A percentile compares a stretch with the other conserved stretches of the same genome.
Conservation (phyloP, 208 protist genomes). For the Leishmania aethiopica region DNA sequence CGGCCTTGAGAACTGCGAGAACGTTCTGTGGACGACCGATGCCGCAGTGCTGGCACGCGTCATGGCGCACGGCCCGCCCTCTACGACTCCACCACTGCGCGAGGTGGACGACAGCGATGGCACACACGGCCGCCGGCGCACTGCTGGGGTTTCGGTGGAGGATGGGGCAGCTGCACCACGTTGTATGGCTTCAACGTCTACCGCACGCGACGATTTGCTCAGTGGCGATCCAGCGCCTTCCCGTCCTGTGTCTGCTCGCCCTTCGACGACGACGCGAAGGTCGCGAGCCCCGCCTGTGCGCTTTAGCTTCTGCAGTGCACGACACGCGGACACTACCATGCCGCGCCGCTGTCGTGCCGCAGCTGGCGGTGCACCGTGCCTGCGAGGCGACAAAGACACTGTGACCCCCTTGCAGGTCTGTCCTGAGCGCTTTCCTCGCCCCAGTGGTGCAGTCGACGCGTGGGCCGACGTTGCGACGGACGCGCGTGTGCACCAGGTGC, state of each 20-base stretch:
- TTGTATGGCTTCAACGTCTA: not conserved
- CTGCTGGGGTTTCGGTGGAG: not conserved
- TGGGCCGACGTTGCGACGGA: not conserved
- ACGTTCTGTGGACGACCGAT: conserved; percentile 74
- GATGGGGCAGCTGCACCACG: not conserved
- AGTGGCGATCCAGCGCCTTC: not conserved
- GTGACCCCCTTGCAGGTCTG: not conserved
- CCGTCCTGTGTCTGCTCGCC: not conserved
- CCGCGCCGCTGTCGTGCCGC: not conserved
- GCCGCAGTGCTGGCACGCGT: conserved; percentile 35
- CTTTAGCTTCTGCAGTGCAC: conserved; percentile 2
- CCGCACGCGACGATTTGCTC: not conserved
- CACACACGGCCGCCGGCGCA: not conserved
- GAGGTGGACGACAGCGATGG: not conserved
- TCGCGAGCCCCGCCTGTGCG: not conserved
- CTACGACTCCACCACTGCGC: not conserved
- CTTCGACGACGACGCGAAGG: not conserved
- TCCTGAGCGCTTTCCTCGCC: not conserved
- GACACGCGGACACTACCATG: not conserved
- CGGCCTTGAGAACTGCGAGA: conserved; percentile 69
- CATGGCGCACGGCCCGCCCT: conserved; percentile 16
- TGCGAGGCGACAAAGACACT: not conserved
- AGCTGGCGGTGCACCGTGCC: not conserved
- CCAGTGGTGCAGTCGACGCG: not conserved
- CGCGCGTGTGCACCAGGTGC: not conserved